Base-by-base conservation (phyloP, 768 basidiomycete genomes). In the Cantharellus anzutake region DNA sequence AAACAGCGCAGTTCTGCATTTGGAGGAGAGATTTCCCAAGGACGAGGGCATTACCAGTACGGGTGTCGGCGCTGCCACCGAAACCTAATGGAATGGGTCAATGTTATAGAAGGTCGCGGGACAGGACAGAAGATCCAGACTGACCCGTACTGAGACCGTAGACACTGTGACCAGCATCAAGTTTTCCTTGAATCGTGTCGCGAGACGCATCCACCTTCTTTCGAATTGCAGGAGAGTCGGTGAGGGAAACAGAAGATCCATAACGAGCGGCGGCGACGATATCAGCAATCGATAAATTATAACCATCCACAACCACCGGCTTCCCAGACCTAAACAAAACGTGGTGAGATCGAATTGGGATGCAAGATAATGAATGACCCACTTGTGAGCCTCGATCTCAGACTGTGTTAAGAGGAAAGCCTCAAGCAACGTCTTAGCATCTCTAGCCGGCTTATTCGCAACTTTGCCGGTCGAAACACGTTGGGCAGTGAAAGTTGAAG, bases 11-110 rank as follows among this genome's bases (percentile, higher is more conserved):
- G 61, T 88, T 84, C 66, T 88, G 84, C 65, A 86, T 84, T 67
- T 91, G 87, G 37, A 90, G 74, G n/a, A 90, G 78, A n/a, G 85
- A 83, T 63, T 80, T 77, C 29, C 84, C 87, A 38, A 92, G 81
- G 5, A 81, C 72, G 62, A 84, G 67, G 29, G 86, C 80, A 58
- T 86, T 73, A 63, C 81, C 77, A 0, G 88, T 91, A 29, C 88
- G 79, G 1, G 87, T 90, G 68, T 89, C 84, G 5, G 88, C 88
- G 52, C 52, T 55, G 35, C 52, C 52, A 14, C 52, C 52, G 38
- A 55, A 55, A 7, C 52, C 52, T 55, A 37, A 14, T 48, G 11
- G 11, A 29, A 48, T 29, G 44, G 29, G 35, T 11, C 11, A 55
- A 14, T 11, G 38, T 82, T 63, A 42, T n/a, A n/a, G 52, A 50